Evolutionary conservation across 2,329 filamentous ascomycete species (phyloP).

Genomic region (Sclerotinia sclerotiorum): DNA sequence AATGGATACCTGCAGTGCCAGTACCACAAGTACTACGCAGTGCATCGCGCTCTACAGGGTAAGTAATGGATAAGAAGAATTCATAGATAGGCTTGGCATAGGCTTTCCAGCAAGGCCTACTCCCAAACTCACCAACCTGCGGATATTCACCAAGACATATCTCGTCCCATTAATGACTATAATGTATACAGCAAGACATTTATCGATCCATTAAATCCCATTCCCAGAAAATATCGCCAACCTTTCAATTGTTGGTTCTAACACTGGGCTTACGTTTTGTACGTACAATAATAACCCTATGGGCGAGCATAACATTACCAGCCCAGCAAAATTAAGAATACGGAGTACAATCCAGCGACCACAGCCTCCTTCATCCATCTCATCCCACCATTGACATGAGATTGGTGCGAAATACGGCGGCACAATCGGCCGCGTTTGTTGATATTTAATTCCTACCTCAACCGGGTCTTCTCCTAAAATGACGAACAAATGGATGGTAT

Average conservation of each 20-base stretch:
- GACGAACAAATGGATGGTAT: conserved; percentile 2
- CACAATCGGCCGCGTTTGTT: conserved; percentile 21
- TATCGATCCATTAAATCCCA: not conserved
- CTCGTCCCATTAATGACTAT: not conserved
- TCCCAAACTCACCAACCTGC: not conserved
- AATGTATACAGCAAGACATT: not conserved
- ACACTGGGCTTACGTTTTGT: conserved; percentile 10
- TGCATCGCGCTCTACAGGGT: conserved; percentile 11
- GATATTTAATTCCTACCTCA: conserved; percentile 6
- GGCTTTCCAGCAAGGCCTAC: not conserved
- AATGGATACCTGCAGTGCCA: not conserved
- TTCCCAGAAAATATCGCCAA: not conserved
- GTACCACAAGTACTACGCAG: not conserved
- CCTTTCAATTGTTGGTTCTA: not conserved
- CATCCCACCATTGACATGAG: conserved; percentile 7
- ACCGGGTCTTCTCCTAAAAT: not conserved
- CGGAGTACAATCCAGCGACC: not conserved
- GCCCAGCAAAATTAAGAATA: conserved; percentile 1
- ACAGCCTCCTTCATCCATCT: conserved; percentile 2
- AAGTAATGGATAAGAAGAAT: not conserved
- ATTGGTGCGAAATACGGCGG: conserved; percentile 17
- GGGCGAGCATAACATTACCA: conserved; percentile 4
- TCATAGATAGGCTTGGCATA: conserved; percentile 9
- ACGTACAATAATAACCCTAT: conserved; percentile 8
- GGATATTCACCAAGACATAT: no score